These are phyloP conservation scores for Colletotrichum sansevieriae DNA, from an alignment of 2,329 filamentous ascomycete genomes.

Conservation along the genomic window DNA sequence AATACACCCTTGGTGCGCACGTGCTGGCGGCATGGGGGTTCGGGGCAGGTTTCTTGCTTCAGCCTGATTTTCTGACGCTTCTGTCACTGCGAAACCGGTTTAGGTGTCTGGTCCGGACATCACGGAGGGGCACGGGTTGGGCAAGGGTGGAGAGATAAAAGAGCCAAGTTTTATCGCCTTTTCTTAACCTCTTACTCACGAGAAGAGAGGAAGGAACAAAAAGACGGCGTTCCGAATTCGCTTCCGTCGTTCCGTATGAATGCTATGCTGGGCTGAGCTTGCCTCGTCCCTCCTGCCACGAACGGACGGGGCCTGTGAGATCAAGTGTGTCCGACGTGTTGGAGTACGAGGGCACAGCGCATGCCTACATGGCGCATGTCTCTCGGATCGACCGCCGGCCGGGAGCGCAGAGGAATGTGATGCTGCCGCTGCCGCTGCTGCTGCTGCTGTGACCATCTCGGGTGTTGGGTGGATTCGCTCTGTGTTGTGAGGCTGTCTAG, in stretches of 20 bases:
- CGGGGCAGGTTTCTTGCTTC: not conserved
- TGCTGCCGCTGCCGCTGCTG: too few relatives aligned
- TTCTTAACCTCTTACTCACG: constrained; percentile 26
- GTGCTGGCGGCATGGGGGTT: not conserved
- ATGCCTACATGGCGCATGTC: not conserved
- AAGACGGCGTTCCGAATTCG: constrained; percentile 14
- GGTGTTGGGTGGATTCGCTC: not conserved
- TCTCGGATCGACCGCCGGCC: not conserved
- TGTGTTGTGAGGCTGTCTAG: not conserved
- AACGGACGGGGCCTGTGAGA: constrained; percentile 9
- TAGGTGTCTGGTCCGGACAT: not conserved
- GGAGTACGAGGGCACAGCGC: not conserved
- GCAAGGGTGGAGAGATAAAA: not conserved
- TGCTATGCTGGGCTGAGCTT: not conserved
- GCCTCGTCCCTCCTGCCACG: not conserved
- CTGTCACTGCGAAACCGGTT: constrained; percentile 14
- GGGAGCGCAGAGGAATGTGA: not conserved
- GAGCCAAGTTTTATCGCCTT: constrained; percentile 18
- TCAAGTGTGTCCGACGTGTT: not conserved
- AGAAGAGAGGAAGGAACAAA: too few relatives aligned
- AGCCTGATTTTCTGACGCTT: constrained; percentile 3
- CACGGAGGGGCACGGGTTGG: constrained; percentile 3
- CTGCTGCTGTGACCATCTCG: not conserved
- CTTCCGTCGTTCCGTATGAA: not conserved
- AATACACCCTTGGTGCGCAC: constrained; percentile 3